Evolutionary conservation across 176 grass and related monocot genomes (phyloP).

Genomic region (Carex parvula): DNA sequence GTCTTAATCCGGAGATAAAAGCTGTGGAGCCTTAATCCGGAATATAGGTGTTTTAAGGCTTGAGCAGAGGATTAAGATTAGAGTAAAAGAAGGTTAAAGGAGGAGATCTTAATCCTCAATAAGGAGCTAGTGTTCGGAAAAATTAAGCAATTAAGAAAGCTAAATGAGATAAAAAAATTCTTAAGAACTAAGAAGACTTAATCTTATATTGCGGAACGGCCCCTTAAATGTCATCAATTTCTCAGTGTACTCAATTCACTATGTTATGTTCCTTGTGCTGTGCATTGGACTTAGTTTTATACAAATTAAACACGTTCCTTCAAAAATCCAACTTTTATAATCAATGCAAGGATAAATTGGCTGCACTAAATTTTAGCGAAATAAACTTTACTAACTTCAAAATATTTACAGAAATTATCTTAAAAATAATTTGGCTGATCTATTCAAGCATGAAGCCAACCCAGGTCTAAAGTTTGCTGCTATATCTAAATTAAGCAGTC

Average conservation of each 20-base stretch:
- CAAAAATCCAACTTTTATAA: too few species aligned
- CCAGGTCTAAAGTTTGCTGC: neutral
- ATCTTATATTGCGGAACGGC: too few species aligned
- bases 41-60: too few species aligned
- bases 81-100: too few species aligned
- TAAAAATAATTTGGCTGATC: neutral
- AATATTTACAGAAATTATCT: neutral
- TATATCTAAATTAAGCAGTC: neutral
- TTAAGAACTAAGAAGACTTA: too few species aligned
- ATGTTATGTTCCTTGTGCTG: neutral
- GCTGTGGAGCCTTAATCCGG: too few species aligned
- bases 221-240: neutral
- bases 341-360: neutral
- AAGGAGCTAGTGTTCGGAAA: too few species aligned
- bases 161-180: too few species aligned
- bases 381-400: neutral
- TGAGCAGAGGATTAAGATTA: too few species aligned
- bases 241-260: neutral
- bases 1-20: too few species aligned
- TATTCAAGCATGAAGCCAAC: conserved; percentile 2
- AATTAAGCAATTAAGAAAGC: too few species aligned
- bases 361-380: neutral
- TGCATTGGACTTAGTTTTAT: neutral
- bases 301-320: neutral
- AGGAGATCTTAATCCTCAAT: too few species aligned